Conservation (phyloP, 1,284 basidiomycete species). For the Malassezia caprae region DNA sequence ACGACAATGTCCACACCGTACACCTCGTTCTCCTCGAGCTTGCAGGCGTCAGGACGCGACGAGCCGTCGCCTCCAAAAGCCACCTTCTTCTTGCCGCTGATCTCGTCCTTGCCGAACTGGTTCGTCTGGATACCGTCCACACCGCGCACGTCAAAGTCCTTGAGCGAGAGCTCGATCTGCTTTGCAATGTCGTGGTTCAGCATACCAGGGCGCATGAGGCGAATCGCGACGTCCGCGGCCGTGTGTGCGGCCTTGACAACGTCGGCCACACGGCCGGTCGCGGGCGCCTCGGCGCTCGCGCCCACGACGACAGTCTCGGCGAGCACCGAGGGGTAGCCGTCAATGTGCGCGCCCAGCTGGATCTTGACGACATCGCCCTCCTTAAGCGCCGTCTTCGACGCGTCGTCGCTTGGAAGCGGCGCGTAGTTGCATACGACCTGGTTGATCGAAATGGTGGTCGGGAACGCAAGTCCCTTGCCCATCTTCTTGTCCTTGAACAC, state of each 20-base stretch:
- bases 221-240: slow-evolving; percentile 72
- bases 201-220: slow-evolving; percentile 56
- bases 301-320: slow-evolving; percentile 60
- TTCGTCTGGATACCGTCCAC: slow-evolving; percentile 64
- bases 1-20: slow-evolving; percentile 90
- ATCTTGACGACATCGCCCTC: slow-evolving; percentile 91
- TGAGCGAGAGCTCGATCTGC: slow-evolving; percentile 61
- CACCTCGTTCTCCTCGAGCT: slow-evolving; percentile 71
- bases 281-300: slow-evolving; percentile 68
- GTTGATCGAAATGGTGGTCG: slow-evolving; percentile 86
- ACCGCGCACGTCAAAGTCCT: slow-evolving; percentile 46
- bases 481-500: slow-evolving; percentile 75
- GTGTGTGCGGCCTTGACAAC: slow-evolving; percentile 84
- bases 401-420: slow-evolving; percentile 56
- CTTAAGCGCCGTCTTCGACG: slow-evolving; percentile 55
- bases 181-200: slow-evolving; percentile 94
- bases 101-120: slow-evolving; percentile 89
- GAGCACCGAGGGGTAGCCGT: slow-evolving; percentile 73
- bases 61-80: slow-evolving; percentile 34
- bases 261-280: slow-evolving; percentile 76
- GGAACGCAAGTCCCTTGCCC: slow-evolving; percentile 79
- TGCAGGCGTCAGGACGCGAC: slow-evolving; percentile 34
- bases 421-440: slow-evolving; percentile 56
- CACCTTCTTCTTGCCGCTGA: slow-evolving; percentile 51
- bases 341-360: slow-evolving; percentile 90